Evolutionary conservation across 768 basidiomycete genomes (phyloP), one percentile per base, ranked within the genome.

Genomic region (Cystofilobasidium capitatum): DNA sequence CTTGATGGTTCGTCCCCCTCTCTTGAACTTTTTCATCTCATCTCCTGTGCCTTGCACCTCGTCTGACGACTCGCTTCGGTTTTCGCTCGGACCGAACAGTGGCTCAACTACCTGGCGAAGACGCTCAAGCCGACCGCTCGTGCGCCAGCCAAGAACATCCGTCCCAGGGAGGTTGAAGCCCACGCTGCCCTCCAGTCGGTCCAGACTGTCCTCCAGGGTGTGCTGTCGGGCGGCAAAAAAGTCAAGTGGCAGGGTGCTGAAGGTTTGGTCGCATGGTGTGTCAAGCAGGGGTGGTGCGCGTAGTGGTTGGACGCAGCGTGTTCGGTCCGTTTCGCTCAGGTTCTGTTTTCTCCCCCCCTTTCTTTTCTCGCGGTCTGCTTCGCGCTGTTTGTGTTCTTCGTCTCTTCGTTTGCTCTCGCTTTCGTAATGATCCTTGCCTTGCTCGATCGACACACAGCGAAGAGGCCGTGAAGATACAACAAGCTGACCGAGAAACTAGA

Each of bases 61-160:
- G 64, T 26, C 49, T 6, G 6, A 24, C 42, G 59, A 40, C 10
- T 54, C 44, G 59, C 65, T 71, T 16, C 22, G 16, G 39, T 20
- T 47, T 31, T 40, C 20, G 20, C 22, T 67, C n/a, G 35, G 1
- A 3, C 39, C 7, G 16, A 35, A n/a, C 72, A 93, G 92, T 96
- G 92, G 92, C 78, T 94, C 24, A 89, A 92, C 73, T 92, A 93
- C 76, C 80, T 96, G 62, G 75, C 79, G n/a, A 76, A 77, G 61
- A 91, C 91, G 77, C 81, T 93, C 31, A 9, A 26, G 22, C 45
- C 54, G 36, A 49, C 54, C 10, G 22, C 29, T 13, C 26, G 26
- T 17, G 29, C 65, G 7, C 60, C 44, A 37, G 26, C 62, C 44
- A 33, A 57, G n/a, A 9, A n/a, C n/a, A n/a, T 47, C 4, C 33